Base-by-base conservation (phyloP, 306 rosid genomes). In the Sesbania bispinosa region DNA sequence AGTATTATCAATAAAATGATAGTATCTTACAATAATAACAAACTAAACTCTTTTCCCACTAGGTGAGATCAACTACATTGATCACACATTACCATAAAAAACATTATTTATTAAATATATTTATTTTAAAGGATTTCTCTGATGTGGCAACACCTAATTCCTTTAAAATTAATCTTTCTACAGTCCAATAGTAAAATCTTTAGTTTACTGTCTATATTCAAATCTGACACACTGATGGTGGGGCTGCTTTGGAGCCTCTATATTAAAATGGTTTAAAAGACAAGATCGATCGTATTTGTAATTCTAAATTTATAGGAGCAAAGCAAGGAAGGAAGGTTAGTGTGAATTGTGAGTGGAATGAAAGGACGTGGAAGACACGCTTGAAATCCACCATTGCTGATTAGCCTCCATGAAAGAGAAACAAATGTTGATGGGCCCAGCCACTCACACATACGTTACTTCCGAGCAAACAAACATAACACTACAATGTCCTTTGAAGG, bases 291-390 rank as follows among this genome's bases (percentile, higher is more conserved):
- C 24, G 21, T 32, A 58, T 29, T 57, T 57, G 24, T 24, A 18
- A 50, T 16, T 57, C 43, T 43, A 19, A 36, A 38, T 46, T 8
- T 30, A 35, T 5, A 6, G 9, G 36, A 2, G 4, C 1, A 14
- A 16, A 32, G 24, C 4, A 33, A 57, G 10, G 48, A 55, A 52
- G 24, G 26, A 57, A 68, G 39, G 36, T 36, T 77, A 20, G 45
- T 63, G 38, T 54, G 53, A 64, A 71, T 7, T 13, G 74, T 55
- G 63, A 71, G 63, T 58, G 79, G 70, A 39, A 66, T 20, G 67
- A 67, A 59, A 58, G 78, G 81, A 80, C 81, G 78, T 38, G 78
- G 78, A 63, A 75, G 75, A 55, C 84, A 80, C 75, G 71, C 58
- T 47, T 76, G 78, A 70, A 55, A 63, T 64, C 78, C 78, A 80